phyloP scores from a whole-genome alignment of 176 grass and related monocot species.

The Bromus sterilis region DNA sequence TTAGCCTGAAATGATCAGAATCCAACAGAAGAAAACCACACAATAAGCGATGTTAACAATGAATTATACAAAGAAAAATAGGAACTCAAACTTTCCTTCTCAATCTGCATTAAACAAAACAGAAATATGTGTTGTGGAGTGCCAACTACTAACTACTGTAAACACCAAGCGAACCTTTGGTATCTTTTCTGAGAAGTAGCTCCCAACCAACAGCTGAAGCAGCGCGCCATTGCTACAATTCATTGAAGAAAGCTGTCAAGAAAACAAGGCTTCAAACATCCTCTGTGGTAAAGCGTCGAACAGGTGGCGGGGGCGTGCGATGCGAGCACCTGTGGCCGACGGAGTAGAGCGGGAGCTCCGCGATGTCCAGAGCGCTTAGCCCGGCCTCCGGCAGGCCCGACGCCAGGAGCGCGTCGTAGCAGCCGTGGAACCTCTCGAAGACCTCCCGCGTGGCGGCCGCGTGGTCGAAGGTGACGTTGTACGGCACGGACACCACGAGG shows the following conservation, averaged over 20 bases:
- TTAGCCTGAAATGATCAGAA: conserved; percentile 69
- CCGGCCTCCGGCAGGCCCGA: conserved; percentile 59
- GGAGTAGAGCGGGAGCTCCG: conserved; percentile 59
- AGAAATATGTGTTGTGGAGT: background rate
- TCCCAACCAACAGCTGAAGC: conserved; percentile 86
- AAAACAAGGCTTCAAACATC: background rate
- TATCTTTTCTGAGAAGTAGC: conserved; percentile 81
- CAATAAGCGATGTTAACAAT: background rate
- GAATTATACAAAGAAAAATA: background rate
- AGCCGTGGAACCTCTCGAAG: conserved; percentile 64
- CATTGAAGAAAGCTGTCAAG: background rate
- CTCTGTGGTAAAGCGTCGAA: conserved; percentile 13
- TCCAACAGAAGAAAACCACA: conserved; percentile 6
- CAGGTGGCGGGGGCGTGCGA: background rate
- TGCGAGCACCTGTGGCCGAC: conserved; percentile 72
- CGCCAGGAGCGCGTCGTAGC: conserved; percentile 50
- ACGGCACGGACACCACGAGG: conserved; percentile 80
- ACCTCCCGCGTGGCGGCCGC: conserved; percentile 67
- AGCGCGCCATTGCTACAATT: conserved; percentile 81
- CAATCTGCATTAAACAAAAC: background rate
- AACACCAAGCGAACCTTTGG: conserved; percentile 48
- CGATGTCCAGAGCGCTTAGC: conserved; percentile 40
- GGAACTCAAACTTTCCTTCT: background rate
- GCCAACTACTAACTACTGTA: too few relatives aligned
- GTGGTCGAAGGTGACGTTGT: conserved; percentile 92